Conservation (phyloP, 306 rosid species). For the Cucurbita ficifolia region DNA sequence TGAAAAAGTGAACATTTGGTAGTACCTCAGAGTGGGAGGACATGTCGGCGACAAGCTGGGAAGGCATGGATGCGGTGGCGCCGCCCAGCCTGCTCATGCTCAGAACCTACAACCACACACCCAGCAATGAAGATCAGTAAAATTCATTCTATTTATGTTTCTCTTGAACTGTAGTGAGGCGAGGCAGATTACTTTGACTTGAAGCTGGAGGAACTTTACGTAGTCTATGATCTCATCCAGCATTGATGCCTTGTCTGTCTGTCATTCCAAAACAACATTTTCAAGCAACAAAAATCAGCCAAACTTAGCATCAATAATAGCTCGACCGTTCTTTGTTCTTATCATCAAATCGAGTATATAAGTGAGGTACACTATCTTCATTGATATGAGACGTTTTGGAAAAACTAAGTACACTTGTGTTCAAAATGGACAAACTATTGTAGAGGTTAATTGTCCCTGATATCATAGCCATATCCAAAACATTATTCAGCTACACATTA, state of each 20-base stretch:
- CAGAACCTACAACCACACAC: conserved; percentile 19
- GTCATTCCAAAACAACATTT: conserved; percentile 6
- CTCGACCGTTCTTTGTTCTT: no score
- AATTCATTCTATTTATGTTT: background rate
- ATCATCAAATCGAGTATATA: no score
- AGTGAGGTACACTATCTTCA: no score
- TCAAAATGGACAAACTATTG: no score
- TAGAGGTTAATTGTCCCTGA: no score
- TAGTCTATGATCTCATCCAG: conserved; percentile 39
- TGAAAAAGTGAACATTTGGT: background rate
- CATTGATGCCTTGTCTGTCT: conserved; percentile 38
- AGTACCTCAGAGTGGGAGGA: conserved; percentile 9
- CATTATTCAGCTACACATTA: no score
- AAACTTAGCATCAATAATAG: no score
- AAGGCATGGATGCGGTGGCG: conserved; percentile 9
- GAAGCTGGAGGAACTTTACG: conserved; percentile 32
- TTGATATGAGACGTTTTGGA: no score
- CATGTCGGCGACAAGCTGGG: background rate
- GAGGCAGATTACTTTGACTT: conserved; percentile 24
- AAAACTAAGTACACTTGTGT: no score
- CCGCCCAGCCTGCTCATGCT: conserved; percentile 21
- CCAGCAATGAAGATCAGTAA: background rate
- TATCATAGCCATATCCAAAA: no score
- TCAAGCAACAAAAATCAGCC: no score
- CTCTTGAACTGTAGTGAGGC: background rate